Evolutionary conservation across 148 eudicot species (phyloP).

Genomic region (Diospyros lotus): DNA sequence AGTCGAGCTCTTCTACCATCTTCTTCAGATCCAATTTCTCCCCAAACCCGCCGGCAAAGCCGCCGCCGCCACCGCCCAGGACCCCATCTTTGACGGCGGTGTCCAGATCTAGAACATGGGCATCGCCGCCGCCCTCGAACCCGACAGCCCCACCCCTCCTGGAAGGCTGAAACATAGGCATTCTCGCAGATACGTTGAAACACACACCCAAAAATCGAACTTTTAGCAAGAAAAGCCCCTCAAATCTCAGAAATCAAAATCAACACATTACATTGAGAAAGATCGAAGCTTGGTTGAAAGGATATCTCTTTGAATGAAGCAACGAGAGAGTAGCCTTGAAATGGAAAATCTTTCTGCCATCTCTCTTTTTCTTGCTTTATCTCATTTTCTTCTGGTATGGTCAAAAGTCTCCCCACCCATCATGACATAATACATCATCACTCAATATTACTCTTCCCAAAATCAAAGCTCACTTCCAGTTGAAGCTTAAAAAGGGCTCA

Average conservation of each 20-base stretch:
- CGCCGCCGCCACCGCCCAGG: slow-evolving; percentile 36
- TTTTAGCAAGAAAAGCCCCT: background rate
- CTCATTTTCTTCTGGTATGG: slow-evolving; percentile 2
- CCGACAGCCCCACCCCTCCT: slow-evolving; percentile 4
- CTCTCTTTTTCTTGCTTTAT: background rate
- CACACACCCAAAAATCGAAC: background rate
- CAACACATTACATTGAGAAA: background rate
- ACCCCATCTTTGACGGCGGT: slow-evolving; percentile 71
- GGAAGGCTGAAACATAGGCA: slow-evolving; percentile 48
- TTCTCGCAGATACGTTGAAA: slow-evolving; percentile 10
- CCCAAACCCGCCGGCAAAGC: slow-evolving; percentile 4
- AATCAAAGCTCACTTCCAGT: slow-evolving; percentile 17
- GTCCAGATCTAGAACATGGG: slow-evolving; percentile 60
- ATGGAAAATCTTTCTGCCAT: background rate
- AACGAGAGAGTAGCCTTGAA: too few species aligned
- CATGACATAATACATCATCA: background rate
- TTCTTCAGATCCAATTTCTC: slow-evolving; percentile 70
- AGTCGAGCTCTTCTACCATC: slow-evolving; percentile 63
- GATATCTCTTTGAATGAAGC: background rate
- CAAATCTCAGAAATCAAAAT: background rate
- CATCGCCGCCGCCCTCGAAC: slow-evolving; percentile 45
- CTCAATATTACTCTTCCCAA: background rate
- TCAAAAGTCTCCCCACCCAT: slow-evolving; percentile 7
- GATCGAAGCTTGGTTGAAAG: background rate
- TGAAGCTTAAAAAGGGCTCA: slow-evolving; percentile 18